These are phyloP conservation scores for Aspergillus awamori DNA, from an alignment of 2,329 filamentous ascomycete genomes.

Conservation along the genomic window DNA sequence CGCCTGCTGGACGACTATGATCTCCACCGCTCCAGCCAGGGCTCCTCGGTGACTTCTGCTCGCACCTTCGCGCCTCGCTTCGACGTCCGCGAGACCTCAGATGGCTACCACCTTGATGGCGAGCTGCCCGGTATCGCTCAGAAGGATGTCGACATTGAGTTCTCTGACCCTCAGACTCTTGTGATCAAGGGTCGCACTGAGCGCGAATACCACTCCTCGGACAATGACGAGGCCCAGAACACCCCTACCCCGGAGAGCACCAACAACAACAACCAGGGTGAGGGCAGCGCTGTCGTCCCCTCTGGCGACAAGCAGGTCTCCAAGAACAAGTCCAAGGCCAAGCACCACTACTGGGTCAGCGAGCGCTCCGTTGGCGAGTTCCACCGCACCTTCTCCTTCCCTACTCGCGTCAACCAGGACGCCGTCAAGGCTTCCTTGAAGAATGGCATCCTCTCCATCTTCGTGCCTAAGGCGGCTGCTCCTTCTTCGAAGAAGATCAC, in stretches of 20 bases:
- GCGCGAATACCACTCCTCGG: slow-evolving; percentile 35
- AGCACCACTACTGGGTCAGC: slow-evolving; percentile 60
- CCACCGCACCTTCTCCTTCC: slow-evolving; percentile 62
- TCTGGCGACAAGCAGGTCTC: slow-evolving; percentile 29
- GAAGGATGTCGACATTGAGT: slow-evolving; percentile 52
- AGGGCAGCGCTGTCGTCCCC: slow-evolving; percentile 33
- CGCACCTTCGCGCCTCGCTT: slow-evolving; percentile 49
- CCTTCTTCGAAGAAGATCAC: slow-evolving; percentile 56
- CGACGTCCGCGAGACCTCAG: slow-evolving; percentile 50
- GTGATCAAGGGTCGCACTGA: slow-evolving; percentile 50
- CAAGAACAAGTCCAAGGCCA: slow-evolving; percentile 20
- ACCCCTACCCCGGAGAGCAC: slow-evolving; percentile 30
- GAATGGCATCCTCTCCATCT: slow-evolving; percentile 61
- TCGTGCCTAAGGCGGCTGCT: slow-evolving; percentile 59
- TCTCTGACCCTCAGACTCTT: slow-evolving; percentile 51
- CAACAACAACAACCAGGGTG: slow-evolving; percentile 30
- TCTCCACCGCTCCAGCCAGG: slow-evolving; percentile 35
- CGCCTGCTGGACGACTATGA: slow-evolving; percentile 51
- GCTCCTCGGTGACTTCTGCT: slow-evolving; percentile 18
- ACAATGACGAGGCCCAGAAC: slow-evolving; percentile 48
- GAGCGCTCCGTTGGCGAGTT: slow-evolving; percentile 64
- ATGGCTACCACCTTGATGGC: slow-evolving; percentile 51
- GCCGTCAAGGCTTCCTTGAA: slow-evolving; percentile 63
- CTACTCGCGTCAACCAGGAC: slow-evolving; percentile 60
- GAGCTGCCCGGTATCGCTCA: slow-evolving; percentile 53